Base-by-base conservation (phyloP, 2,329 filamentous ascomycete genomes). In the Dothideomycetes sp. region DNA sequence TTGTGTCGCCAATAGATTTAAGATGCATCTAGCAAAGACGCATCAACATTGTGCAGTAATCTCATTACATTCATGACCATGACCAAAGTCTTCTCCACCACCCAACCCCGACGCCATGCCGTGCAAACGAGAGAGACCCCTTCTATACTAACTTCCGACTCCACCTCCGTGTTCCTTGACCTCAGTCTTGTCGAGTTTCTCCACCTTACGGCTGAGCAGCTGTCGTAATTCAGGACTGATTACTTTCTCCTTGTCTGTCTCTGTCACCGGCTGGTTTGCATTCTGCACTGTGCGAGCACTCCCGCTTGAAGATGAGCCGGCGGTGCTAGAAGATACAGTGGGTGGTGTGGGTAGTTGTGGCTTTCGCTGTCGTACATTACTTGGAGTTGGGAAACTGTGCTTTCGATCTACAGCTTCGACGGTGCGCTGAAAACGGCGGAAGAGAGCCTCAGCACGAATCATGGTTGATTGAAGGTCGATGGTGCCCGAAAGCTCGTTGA, bases 361-460 rank as follows among this genome's bases (percentile, higher is more conserved):
- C 39, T 68, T 66, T 29, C 73, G 63, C 47, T 73, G 69, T 31
- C 68, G 58, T 3, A 67, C 58, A 27, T 57, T 55, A 3, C 68
- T 65, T 3, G 65, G 57, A 4, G 68, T 64, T 0, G 87, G 87
- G 50, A 94, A 93, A 53, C 84, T 87, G 37, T 81, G 72, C 60
- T 91, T 93, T 64, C 91, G 89, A 61, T 98, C 93, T 27, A 94
- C 81, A 1, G 85, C 83, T 54, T 96, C 86, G 9, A 98, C 82
- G 2, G 85, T 81, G 33, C 87, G 75, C 53, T 93, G 81, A 62
- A 94, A 98, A 36, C 84, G 79, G 46, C 77, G 78, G 68, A 93
- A 98, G 3, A 98, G 75, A 0, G 79, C 75, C 61, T 98, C 91
- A 9, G 91, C 91, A 22, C 88, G 77, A 44, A 94, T 78, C 14